Conservation (phyloP, 306 rosid species). For the Cucumis melo region DNA sequence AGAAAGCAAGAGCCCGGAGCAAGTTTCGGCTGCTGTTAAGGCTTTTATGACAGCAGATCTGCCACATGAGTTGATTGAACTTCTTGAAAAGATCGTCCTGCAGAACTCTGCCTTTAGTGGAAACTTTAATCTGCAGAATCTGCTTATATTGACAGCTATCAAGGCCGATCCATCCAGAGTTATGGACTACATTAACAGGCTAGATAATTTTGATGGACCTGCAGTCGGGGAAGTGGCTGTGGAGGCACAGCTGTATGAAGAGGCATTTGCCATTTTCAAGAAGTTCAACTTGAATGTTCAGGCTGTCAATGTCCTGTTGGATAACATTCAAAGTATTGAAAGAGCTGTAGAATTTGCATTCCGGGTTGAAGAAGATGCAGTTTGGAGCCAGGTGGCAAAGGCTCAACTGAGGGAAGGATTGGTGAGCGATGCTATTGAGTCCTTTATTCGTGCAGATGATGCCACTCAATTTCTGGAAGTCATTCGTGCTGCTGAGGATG, state of each 20-base stretch:
- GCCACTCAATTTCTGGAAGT: conserved; percentile 91
- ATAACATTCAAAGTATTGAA: conserved; percentile 75
- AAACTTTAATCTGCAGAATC: conserved; percentile 92
- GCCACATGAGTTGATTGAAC: conserved; percentile 97
- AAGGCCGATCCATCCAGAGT: conserved; percentile 98
- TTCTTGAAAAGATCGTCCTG: conserved; percentile 98
- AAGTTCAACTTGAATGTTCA: conserved; percentile 97
- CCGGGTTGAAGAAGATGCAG: conserved; percentile 98
- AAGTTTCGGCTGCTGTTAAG: conserved; percentile 97
- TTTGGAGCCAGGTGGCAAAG: conserved; percentile 99
- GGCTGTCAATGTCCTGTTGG: conserved; percentile 89
- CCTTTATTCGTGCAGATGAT: conserved; percentile 93
- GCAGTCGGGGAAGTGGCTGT: conserved; percentile 97
- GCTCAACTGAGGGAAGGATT: conserved; percentile 95
- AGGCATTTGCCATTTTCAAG: conserved; percentile 90
- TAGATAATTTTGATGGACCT: conserved; percentile 98
- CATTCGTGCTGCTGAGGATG: conserved; percentile 72
- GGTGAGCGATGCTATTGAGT: conserved; percentile 98
- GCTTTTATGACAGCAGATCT: conserved; percentile 99
- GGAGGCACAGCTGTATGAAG: conserved; percentile 86
- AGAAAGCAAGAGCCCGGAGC: conserved; percentile 99
- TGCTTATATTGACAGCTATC: conserved; percentile 88
- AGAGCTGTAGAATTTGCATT: conserved; percentile 98
- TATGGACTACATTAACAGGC: conserved; percentile 89
- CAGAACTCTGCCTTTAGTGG: conserved; percentile 99